Evolutionary conservation across 768 basidiomycete genomes (phyloP), one percentile per base, ranked within the genome.

Genomic region (Chalciporus pseudorubinellus): DNA sequence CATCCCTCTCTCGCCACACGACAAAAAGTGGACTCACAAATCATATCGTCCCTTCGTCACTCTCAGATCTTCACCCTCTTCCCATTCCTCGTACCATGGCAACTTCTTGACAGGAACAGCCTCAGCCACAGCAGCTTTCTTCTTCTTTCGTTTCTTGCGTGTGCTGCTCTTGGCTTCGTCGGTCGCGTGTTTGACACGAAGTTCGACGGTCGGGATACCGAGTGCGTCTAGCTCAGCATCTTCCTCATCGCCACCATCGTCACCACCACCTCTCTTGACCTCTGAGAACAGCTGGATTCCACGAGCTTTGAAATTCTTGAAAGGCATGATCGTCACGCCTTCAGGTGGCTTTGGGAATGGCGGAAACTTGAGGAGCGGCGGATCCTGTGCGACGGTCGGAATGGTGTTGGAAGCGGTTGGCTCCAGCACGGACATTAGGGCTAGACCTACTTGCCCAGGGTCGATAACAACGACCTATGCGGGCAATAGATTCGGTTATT

Each of bases 11-110:
- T 12, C 12, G 24, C 47, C 31, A 38, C 7, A 22, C 18, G 20
- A 34, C 43, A 29, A 20, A 24, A 33, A 18, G 8, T 14, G 72
- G 34, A 61, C 83, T 58, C 55, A 87, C 86, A 71, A 65, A 60
- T 87, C 74, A 50, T 78, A 79, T 31, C 67, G 70, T 38, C 67
- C 68, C 24, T 61, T 69, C 4, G 63, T 69, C 34, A 71, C 65
- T 51, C 81, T 72, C 28, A 75, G 66, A 43, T 73, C 66, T 63
- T 89, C 87, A 3, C 70, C 72, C 38, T 84, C 80, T 44, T 78
- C 78, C 89, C 89, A 91, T n/a, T 80, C 71, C 52, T 87, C 81
- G 71, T 77, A 87, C 87, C 87, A 91, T 38, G 72, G 71, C 16
- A 60, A 47, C 46, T 64, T 67, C 28, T 65, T 67, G 41, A 53